Percentiles rank a stretch among this genome's conserved stretches.
phyloP scores from a whole-genome alignment of 208 protist species.

The Angomonas deanei region DNA sequence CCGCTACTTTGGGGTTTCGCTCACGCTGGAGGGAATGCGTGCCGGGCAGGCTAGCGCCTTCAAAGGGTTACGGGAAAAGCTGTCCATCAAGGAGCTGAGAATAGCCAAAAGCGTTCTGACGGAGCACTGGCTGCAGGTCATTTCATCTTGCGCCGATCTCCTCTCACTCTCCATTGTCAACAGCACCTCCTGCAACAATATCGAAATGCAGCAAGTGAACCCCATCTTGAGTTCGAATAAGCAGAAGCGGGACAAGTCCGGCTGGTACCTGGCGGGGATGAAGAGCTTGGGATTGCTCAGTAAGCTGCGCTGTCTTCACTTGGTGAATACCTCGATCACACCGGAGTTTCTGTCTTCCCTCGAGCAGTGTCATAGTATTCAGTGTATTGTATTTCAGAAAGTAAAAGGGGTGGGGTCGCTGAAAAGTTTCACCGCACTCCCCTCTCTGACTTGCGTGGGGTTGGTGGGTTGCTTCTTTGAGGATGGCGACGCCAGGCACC shows the following conservation, averaged over 20 bases:
- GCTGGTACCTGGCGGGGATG: conserved; percentile 61
- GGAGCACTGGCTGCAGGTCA: conserved; percentile 58
- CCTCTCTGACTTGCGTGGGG: conserved; percentile 32
- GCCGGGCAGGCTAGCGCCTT: conserved; percentile 42
- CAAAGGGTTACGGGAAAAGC: conserved; percentile 25
- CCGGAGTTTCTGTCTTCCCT: conserved; percentile 45
- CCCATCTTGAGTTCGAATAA: conserved; percentile 45
- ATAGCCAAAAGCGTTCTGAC: conserved; percentile 41
- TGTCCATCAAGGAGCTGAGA: conserved; percentile 44
- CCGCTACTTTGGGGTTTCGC: conserved; percentile 52
- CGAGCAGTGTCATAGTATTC: conserved; percentile 32
- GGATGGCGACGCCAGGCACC: conserved; percentile 34
- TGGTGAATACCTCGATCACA: conserved; percentile 48
- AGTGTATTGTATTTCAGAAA: conserved; percentile 63
- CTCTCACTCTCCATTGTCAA: conserved; percentile 39
- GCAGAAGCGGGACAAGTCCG: conserved; percentile 11
- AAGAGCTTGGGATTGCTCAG: conserved; percentile 45
- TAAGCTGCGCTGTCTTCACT: conserved; percentile 55
- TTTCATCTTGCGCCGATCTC: conserved; percentile 47
- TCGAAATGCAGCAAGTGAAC: conserved; percentile 51
- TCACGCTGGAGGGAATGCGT: conserved; percentile 46
- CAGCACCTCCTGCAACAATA: conserved; percentile 42
- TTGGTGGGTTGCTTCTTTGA: conserved; percentile 46
- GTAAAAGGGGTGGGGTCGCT: conserved; percentile 50
- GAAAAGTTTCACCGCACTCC: conserved; percentile 35